Evolutionary conservation across 495 filamentous ascomycete genomes (phyloP).

Genomic region (Poronia punctata): DNA sequence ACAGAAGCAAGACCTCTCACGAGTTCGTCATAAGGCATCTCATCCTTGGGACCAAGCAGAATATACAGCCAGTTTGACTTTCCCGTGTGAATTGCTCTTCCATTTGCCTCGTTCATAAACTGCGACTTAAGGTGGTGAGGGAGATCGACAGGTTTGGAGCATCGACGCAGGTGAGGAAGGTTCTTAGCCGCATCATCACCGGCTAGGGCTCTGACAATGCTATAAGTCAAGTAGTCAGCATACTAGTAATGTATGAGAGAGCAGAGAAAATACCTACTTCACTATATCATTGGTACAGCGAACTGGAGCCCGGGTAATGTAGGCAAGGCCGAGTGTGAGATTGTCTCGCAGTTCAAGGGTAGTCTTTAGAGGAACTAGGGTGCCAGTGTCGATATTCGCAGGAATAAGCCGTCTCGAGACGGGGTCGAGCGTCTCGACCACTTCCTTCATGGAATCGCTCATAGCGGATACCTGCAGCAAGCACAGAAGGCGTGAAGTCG

Average conservation of each 20-base stretch:
- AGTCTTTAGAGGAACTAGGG: conserved; percentile 50
- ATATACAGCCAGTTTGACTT: conserved; percentile 45
- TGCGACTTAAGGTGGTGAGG: conserved; percentile 44
- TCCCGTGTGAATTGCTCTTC: conserved; percentile 37
- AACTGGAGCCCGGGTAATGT: conserved; percentile 45
- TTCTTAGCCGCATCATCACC: conserved; percentile 40
- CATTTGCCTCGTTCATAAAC: conserved; percentile 42
- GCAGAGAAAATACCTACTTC: conserved; percentile 31
- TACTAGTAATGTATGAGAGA: not conserved
- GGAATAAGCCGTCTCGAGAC: conserved; percentile 21
- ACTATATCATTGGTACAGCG: conserved; percentile 47
- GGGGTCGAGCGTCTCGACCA: conserved; percentile 27
- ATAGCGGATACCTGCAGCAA: conserved; percentile 23
- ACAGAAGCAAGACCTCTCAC: conserved; percentile 24
- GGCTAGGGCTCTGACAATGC: conserved; percentile 16
- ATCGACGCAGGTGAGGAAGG: conserved; percentile 73
- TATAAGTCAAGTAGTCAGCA: conserved; percentile 12
- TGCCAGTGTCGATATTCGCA: conserved; percentile 17
- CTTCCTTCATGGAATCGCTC: conserved; percentile 26
- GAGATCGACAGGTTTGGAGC: conserved; percentile 64
- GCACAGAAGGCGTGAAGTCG: conserved; percentile 16
- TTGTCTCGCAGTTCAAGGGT: conserved; percentile 45
- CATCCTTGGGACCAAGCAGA: conserved; percentile 35
- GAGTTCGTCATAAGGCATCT: conserved; percentile 34
- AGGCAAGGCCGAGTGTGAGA: conserved; percentile 39